Evolutionary conservation across 371 early-diverging fungal genomes (phyloP).

Genomic region (Circinella minor): DNA sequence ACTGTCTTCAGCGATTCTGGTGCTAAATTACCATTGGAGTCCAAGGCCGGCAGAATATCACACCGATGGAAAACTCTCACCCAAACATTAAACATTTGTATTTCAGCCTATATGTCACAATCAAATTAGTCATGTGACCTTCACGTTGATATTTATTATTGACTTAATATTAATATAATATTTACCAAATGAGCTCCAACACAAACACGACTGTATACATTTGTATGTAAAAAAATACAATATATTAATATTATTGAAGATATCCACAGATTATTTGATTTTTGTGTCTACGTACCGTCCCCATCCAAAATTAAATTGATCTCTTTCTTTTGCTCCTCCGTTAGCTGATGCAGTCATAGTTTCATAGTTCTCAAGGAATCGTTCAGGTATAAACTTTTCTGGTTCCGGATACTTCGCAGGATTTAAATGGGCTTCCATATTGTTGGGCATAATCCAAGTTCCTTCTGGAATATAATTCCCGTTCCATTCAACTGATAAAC

Average conservation of each 20-base stretch:
- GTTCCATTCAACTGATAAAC: conserved; percentile 12
- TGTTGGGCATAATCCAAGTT: conserved; percentile 25
- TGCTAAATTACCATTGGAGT: not conserved
- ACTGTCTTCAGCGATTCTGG: not conserved
- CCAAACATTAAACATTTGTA: conserved; percentile 1
- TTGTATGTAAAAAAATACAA: not conserved
- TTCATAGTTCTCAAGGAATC: conserved; percentile 15
- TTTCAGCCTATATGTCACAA: conserved; percentile 6
- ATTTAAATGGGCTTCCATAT: conserved; percentile 20
- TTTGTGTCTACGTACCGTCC: conserved; percentile 1
- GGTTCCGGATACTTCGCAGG: conserved; percentile 16
- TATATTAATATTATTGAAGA: not conserved
- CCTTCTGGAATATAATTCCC: conserved; percentile 37
- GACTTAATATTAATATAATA: too few species aligned
- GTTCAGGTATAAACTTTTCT: conserved; percentile 24
- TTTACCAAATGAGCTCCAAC: conserved; percentile 20
- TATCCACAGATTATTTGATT: not conserved
- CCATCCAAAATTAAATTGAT: conserved; percentile 15
- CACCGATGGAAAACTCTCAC: not conserved
- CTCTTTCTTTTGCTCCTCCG: conserved; percentile 6
- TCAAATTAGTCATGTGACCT: not conserved
- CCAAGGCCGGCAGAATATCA: not conserved
- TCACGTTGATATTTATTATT: not conserved
- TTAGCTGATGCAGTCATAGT: conserved; percentile 10
- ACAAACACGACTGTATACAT: conserved; percentile 7